Base-by-base conservation (phyloP, 768 basidiomycete species). In the Exsudoporus frostii region DNA sequence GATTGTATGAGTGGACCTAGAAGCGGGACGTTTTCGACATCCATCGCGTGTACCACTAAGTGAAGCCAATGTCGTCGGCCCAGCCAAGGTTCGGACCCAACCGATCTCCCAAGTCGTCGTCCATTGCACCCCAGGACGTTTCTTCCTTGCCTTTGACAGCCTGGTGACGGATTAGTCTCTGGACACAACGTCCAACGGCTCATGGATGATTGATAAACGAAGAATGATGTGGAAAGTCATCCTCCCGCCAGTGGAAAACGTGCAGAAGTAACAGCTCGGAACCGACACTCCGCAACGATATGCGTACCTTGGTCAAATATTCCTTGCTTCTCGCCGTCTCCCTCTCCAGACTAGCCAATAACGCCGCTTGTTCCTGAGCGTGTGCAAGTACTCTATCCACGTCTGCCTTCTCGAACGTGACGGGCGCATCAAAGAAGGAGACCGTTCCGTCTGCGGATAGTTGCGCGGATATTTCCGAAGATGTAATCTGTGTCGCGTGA, bases 361-460 rank as follows among this genome's bases (percentile, higher is more conserved):
- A 39, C 11, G 58, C 19, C 6, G 63, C 63, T 27, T 72, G 87
- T 42, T 72, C 70, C 64, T 90, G 88, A 10, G 76, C 78, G 2
- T 76, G 74, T 47, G 61, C 69, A 39, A 92, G 73, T 5, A 83
- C 76, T 1, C 62, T 52, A 54, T 92, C 87, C 11, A 91, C 78
- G 48, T 88, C 80, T 9, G 71, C 74, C 55, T 81, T 79, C 14
- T 82, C 75, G 56, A 85, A 82, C 47, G 73, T 69, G n/a, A 80
- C 75, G 2, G 80, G 76, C 15, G 82, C 79, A 62, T 86, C 85
- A 17, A 80, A 79, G 68, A 92, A 91, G 1, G 84, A 84, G 19
- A 93, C 89, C 0, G 86, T 88, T 5, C 82, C 86, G 48, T 82
- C 76, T 1, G 79, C 77, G 2, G 84, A 82, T 32, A 93, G 79